Conservation (phyloP, 306 rosid species). For the Crotalaria pallida region DNA sequence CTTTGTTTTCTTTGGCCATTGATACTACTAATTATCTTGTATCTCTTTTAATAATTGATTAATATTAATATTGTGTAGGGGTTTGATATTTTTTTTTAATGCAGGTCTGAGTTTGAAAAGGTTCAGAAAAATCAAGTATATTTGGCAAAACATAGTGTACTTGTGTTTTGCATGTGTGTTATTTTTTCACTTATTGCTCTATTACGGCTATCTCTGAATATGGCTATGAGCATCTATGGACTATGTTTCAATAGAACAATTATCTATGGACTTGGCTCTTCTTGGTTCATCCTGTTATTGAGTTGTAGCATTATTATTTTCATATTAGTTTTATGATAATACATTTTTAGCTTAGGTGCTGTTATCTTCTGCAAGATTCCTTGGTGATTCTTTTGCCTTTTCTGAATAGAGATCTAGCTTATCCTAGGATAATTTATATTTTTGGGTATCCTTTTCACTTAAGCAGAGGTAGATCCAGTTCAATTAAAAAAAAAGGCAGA, state of each 20-base stretch:
- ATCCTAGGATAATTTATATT: too few species aligned
- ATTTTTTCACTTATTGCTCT: slow-evolving; percentile 59
- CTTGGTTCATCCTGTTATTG: slow-evolving; percentile 61
- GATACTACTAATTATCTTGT: background rate
- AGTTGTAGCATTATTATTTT: slow-evolving; percentile 61
- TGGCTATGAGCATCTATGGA: slow-evolving; percentile 38
- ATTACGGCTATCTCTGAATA: slow-evolving; percentile 41
- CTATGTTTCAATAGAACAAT: slow-evolving; percentile 33
- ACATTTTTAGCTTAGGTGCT: slow-evolving; percentile 6
- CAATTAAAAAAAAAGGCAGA: too few species aligned
- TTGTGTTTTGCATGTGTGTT: slow-evolving; percentile 50
- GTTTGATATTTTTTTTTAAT: background rate
- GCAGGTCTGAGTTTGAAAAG: slow-evolving; percentile 74
- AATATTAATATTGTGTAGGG: background rate
- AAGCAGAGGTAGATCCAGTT: too few species aligned
- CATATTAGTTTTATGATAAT: slow-evolving; percentile 45
- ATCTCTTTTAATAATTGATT: background rate
- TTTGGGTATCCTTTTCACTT: too few species aligned
- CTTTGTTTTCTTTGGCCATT: background rate
- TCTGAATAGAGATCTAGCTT: background rate
- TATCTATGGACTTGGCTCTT: slow-evolving; percentile 43
- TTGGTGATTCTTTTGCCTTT: background rate
- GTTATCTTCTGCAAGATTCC: background rate
- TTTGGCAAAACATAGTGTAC: slow-evolving; percentile 58
- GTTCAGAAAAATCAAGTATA: slow-evolving; percentile 53